Conservation (phyloP, 192 early-diverging fungal species). For the Hyaloraphidium curvatum region DNA sequence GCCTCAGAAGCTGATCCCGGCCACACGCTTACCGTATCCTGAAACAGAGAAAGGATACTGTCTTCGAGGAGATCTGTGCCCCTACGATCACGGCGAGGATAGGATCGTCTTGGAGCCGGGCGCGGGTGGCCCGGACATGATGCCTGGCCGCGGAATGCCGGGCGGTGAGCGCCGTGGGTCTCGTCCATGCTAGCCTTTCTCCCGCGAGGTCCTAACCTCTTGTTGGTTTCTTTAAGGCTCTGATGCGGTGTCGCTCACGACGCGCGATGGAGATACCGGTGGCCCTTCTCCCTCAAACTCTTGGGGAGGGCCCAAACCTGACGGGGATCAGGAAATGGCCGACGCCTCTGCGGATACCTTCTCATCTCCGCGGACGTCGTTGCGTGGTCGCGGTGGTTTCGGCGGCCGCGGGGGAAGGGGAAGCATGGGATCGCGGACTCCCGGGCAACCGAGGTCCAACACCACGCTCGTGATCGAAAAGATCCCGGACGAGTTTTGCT, state of each 20-base stretch:
- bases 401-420: slow-evolving; percentile 21
- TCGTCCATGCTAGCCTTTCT: no score
- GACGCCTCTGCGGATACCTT: background rate
- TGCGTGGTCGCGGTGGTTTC: slow-evolving; percentile 16
- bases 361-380: background rate
- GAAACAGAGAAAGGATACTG: slow-evolving; percentile 54
- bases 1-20: background rate
- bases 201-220: no score
- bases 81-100: slow-evolving; percentile 53
- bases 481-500: slow-evolving; percentile 45
- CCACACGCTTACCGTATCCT: background rate
- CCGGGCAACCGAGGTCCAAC: slow-evolving; percentile 8
- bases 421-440: slow-evolving; percentile 8
- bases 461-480: slow-evolving; percentile 51
- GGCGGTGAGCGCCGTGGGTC: no score
- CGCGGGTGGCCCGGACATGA: background rate
- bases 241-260: no score
- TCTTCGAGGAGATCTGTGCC: slow-evolving; percentile 59
- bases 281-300: background rate
- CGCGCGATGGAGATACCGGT: background rate
- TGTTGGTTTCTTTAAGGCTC: no score
- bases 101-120: slow-evolving; percentile 44
- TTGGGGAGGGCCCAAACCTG: background rate
- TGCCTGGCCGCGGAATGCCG: background rate
- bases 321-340: background rate